Evolutionary conservation across 1,139 yeast species (phyloP), one percentile per base, ranked within the genome.

Genomic region (Yamadazyma diddensiae): DNA sequence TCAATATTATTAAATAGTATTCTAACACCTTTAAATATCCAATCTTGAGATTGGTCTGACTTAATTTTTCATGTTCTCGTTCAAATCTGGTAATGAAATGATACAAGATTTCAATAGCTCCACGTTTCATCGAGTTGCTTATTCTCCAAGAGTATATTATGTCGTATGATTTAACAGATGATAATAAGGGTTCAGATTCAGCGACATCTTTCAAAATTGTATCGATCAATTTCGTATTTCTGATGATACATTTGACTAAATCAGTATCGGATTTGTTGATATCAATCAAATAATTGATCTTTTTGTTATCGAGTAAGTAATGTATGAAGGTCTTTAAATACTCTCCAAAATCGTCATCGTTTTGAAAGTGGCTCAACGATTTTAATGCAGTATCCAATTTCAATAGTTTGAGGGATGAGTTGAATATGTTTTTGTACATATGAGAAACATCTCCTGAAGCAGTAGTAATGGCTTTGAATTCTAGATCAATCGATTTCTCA

Each of bases 61-160:
- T 29, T 15, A 43, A 30, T 2, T 37, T 29, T 15, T 37, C 25
- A 20, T 49, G 43, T 14, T 47, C 51, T 14, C 48, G 36, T 13
- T 54, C 58, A 48, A 66, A 67, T 25, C 73, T 55, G 8, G 60
- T 57, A 26, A 79, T 74, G 46, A 74, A 78, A 37, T 65, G 58
- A 46, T 78, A 78, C 31, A 79, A 57, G 1, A 82, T 62, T 45
- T 79, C 82, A 17, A 70, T 57, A 1, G 84, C 69, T 49, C 77
- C 79, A 9, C 52, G 53, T 24, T 21, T 36, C 19, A 9, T 40
- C 24, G 6, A 13, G 45, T 25, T 68, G 57, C 49, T 52, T 26
- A 68, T 49, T 43, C 85, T 69, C 70, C 81, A 73, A 0, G 82
- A 59, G 47, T 75, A 77, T 33, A 76, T 54, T 23, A 73, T 68